These are phyloP conservation scores for Cladosporium cucumerinum DNA, from an alignment of 2,329 filamentous ascomycete genomes.

Conservation along the genomic window DNA sequence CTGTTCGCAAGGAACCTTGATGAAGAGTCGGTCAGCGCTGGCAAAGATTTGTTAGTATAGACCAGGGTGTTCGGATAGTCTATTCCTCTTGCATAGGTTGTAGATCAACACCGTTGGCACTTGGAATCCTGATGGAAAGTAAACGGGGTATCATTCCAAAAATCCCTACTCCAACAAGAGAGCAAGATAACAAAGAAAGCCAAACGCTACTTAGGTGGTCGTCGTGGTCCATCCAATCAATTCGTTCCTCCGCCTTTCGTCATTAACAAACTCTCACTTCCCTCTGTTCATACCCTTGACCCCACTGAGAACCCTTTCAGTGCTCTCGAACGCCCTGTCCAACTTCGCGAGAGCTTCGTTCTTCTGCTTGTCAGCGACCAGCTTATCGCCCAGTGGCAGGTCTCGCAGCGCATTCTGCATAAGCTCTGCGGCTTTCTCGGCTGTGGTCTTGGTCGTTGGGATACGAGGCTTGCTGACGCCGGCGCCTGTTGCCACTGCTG, in stretches of 20 bases:
- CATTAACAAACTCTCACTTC: conserved; percentile 1
- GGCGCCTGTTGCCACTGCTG: conserved; percentile 9
- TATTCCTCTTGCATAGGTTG: too few species aligned
- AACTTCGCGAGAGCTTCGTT: conserved; percentile 45
- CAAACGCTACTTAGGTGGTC: not conserved
- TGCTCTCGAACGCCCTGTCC: conserved; percentile 38
- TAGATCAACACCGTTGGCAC: not conserved
- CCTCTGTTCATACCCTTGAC: conserved; percentile 10
- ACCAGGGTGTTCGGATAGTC: not conserved
- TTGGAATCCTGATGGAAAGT: not conserved
- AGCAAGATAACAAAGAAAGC: not conserved
- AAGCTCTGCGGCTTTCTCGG: conserved; percentile 44
- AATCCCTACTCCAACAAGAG: not conserved
- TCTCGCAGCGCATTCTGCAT: conserved; percentile 48
- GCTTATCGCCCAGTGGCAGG: conserved; percentile 39
- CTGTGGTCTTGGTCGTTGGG: conserved; percentile 31
- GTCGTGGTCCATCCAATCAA: not conserved
- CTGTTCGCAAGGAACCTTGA: too few species aligned
- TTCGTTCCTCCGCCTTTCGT: not conserved
- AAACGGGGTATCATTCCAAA: conserved; percentile 9
- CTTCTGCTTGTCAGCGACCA: conserved; percentile 40
- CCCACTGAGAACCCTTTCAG: conserved; percentile 24
- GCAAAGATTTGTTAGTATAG: not conserved
- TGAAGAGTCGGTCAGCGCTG: too few species aligned
- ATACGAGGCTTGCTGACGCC: conserved; percentile 13